A percentile compares a stretch with the other conserved stretches of the same genome.
Conservation (phyloP, 2,329 filamentous ascomycete species). For the Atkinsonella texensis region DNA sequence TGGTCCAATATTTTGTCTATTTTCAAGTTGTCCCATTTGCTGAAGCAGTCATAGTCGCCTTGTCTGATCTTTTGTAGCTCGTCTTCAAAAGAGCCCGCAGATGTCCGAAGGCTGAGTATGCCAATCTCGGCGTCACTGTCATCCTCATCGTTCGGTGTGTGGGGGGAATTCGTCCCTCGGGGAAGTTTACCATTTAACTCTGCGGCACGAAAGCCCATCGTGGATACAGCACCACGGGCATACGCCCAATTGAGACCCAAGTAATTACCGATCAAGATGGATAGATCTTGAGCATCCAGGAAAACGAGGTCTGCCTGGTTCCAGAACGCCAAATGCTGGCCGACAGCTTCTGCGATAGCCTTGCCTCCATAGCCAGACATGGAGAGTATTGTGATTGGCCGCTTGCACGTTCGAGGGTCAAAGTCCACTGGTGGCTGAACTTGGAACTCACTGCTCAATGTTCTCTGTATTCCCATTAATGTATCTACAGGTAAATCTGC, state of each 20-base stretch:
- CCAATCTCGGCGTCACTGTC: slow-evolving; percentile 22
- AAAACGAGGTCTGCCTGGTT: slow-evolving; percentile 55
- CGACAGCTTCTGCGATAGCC: slow-evolving; percentile 32
- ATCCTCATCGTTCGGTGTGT: slow-evolving; percentile 20
- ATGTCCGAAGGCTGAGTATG: slow-evolving; percentile 17
- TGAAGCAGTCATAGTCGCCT: slow-evolving; percentile 24
- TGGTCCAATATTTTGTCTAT: slow-evolving; percentile 44
- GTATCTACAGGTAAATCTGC: slow-evolving; percentile 22
- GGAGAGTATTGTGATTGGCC: slow-evolving; percentile 26
- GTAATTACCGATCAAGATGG: slow-evolving; percentile 56
- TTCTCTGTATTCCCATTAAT: slow-evolving; percentile 18
- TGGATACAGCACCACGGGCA: slow-evolving; percentile 35
- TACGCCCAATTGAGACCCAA: slow-evolving; percentile 48
- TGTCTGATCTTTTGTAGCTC: slow-evolving; percentile 32
- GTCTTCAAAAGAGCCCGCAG: slow-evolving; percentile 24
- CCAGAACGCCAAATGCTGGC: slow-evolving; percentile 49
- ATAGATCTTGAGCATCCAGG: slow-evolving; percentile 57
- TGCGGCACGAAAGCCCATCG: slow-evolving; percentile 44
- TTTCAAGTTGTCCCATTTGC: slow-evolving; percentile 50
- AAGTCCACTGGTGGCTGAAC: slow-evolving; percentile 16
- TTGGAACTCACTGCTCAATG: slow-evolving; percentile 18
- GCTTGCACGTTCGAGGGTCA: slow-evolving; percentile 21
- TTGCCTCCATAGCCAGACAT: slow-evolving; percentile 27
- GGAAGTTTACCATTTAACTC: slow-evolving; percentile 41
- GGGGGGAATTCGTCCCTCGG: slow-evolving; percentile 29